Base-by-base conservation (phyloP, 306 rosid genomes). In the Dalbergia cochinchinensis region DNA sequence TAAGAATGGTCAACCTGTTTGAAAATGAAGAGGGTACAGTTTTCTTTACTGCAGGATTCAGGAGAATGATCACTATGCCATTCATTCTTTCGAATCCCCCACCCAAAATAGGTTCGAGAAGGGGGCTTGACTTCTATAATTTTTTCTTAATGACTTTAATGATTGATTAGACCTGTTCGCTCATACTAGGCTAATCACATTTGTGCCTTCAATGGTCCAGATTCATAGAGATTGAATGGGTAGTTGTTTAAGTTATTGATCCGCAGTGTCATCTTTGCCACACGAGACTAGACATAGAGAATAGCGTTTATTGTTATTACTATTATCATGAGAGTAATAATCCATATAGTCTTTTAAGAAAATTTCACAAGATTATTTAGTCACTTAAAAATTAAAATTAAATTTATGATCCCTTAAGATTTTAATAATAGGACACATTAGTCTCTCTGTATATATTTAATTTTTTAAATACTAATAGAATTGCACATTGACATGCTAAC, bases 101-200 rank as follows among this genome's bases (percentile, higher is more conserved):
- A 50, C 45, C 44, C 2, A 8, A 22, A 71, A 53, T n/a, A 37
- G 48, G 64, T 26, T 62, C 3, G 53, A 39, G 19, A 14, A 12
- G 31, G 31, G n/a, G 45, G 33, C 35, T 7, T 50, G 78, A 61
- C 82, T 78, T 45, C 51, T 63, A 6, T 51, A 4, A 7, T 54
- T 54, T 18, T n/a, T 54, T 37, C 41, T 54, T 54, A 4, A 54
- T n/a, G 60, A 12, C 53, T 47, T 11, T 47, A 2, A 54, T 15
- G 20, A 55, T 22, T 61, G 60, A 72, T 22, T 72, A 15, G 19
- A 19, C 41, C 13, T 62, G 31, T 45, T 78, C 12, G 55, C 59
- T 41, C 66, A 10, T 70, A 71, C 1, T 14, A 13, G 65, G 64
- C 18, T 45, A 14, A 15, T 53, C n/a, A 1, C 10, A 35, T 22